Conservation (phyloP, 768 basidiomycete species). For the Termitomyces heimii region DNA sequence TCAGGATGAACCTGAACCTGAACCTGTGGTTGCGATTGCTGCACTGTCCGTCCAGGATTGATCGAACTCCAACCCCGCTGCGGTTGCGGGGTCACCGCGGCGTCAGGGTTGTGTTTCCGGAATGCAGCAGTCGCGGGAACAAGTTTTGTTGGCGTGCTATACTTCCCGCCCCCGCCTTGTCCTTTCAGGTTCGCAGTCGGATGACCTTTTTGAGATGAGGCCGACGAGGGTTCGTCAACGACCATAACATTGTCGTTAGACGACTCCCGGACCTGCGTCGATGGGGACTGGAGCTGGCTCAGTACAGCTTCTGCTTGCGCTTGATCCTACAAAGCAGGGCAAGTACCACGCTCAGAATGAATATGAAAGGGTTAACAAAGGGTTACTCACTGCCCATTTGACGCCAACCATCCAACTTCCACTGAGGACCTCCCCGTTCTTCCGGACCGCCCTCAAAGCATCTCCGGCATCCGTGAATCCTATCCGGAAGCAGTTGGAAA, state of each 20-base stretch:
- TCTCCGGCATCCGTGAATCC: constrained; percentile 68
- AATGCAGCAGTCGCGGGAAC: constrained; percentile 73
- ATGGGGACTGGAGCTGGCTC: constrained; percentile 26
- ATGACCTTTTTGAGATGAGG: constrained; percentile 13
- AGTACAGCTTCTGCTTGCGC: constrained; percentile 50
- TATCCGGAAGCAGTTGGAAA: constrained; percentile 78
- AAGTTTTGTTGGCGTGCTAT: constrained; percentile 69
- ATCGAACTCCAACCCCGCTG: constrained; percentile 17
- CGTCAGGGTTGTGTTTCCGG: constrained; percentile 32
- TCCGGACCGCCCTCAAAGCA: constrained; percentile 72
- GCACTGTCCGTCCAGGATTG: constrained; percentile 7
- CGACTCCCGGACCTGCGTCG: constrained; percentile 16
- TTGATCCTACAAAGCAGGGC: constrained; percentile 43
- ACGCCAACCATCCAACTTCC: constrained; percentile 82
- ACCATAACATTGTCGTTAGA: constrained; percentile 33
- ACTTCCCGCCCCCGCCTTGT: constrained; percentile 32
- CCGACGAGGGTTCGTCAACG: constrained; percentile 32
- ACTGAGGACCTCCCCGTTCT: constrained; percentile 74
- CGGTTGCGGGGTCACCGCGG: constrained; percentile 21
- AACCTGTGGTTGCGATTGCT: constrained; percentile 9
- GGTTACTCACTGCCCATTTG: constrained; percentile 71
- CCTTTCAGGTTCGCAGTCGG: constrained; percentile 7
- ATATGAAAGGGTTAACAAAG: neutral
- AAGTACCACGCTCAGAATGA: neutral
- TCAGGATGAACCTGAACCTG: constrained; percentile 9